Evolutionary conservation across 805 yeast genomes (phyloP).

Genomic region (Lipomyces lipofer): DNA sequence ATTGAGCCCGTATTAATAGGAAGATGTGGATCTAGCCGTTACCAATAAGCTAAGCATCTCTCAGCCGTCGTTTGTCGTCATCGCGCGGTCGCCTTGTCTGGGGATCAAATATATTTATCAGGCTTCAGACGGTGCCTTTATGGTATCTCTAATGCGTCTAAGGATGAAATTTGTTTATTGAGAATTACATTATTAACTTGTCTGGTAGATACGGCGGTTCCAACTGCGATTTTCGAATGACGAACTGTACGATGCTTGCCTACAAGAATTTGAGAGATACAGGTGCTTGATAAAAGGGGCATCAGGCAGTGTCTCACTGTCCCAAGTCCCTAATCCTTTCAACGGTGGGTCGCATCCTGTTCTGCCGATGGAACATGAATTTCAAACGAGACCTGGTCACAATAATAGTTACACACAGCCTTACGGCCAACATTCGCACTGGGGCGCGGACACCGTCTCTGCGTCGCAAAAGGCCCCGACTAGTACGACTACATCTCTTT

Average conservation of each 20-base stretch:
- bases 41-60: background rate
- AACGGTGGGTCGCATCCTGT: background rate
- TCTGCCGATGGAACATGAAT: background rate
- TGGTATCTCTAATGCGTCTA: slow-evolving; percentile 3
- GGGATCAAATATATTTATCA: slow-evolving; percentile 13
- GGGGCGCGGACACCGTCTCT: too few species aligned
- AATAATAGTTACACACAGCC: background rate
- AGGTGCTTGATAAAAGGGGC: slow-evolving; percentile 15
- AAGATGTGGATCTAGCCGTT: slow-evolving; percentile 12
- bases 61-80: slow-evolving; percentile 4
- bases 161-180: background rate
- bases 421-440: background rate
- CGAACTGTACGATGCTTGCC: slow-evolving; percentile 4
- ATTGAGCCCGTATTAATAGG: too few species aligned
- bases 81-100: slow-evolving; percentile 23
- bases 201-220: slow-evolving; percentile 18
- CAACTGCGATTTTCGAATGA: slow-evolving; percentile 22
- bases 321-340: background rate
- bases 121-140: slow-evolving; percentile 1
- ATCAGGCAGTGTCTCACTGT: slow-evolving; percentile 1
- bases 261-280: slow-evolving; percentile 12
- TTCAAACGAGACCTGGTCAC: background rate
- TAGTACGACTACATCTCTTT: too few species aligned
- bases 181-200: background rate
- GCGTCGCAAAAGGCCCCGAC: too few species aligned